A percentile compares a stretch with the other conserved stretches of the same genome.
Conservation (phyloP, 306 rosid genomes). For the Trichosanthes truncata region DNA sequence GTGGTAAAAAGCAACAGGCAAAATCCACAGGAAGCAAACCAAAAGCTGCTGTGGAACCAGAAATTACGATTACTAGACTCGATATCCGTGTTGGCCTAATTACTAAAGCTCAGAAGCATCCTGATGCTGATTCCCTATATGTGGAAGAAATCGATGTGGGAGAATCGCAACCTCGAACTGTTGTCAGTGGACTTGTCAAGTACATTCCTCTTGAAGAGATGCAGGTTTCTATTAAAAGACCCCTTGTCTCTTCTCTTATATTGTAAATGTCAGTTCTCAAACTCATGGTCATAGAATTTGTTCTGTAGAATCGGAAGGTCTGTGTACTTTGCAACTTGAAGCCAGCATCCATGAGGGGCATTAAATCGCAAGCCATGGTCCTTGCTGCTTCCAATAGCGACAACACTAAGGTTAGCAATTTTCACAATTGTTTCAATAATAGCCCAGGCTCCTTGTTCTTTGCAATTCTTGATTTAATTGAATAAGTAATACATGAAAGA, state of each 20-base stretch:
- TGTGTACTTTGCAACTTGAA: conserved; percentile 92
- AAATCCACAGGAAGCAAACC: conserved; percentile 41
- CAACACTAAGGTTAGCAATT: conserved; percentile 44
- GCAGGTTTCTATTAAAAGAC: conserved; percentile 48
- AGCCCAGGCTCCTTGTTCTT: background rate
- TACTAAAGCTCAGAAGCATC: conserved; percentile 70
- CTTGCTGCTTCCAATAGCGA: conserved; percentile 79
- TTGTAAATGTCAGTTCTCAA: background rate
- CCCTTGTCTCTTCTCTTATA: background rate
- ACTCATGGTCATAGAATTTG: conserved; percentile 5
- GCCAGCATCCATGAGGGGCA: conserved; percentile 78
- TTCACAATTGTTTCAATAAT: background rate
- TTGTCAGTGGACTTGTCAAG: conserved; percentile 92
- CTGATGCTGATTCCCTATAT: conserved; percentile 89
- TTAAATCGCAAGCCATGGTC: conserved; percentile 96
- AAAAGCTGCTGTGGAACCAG: conserved; percentile 43
- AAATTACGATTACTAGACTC: conserved; percentile 65
- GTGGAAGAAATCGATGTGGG: conserved; percentile 94
- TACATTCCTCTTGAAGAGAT: conserved; percentile 79
- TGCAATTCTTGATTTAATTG: background rate
- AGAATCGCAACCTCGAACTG: conserved; percentile 68
- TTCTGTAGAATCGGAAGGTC: conserved; percentile 76
- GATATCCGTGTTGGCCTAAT: conserved; percentile 87
- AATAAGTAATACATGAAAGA: background rate
- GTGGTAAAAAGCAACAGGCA: conserved; percentile 53